Conservation (phyloP, 2,329 filamentous ascomycete genomes). For the Podosphaera fusca region DNA sequence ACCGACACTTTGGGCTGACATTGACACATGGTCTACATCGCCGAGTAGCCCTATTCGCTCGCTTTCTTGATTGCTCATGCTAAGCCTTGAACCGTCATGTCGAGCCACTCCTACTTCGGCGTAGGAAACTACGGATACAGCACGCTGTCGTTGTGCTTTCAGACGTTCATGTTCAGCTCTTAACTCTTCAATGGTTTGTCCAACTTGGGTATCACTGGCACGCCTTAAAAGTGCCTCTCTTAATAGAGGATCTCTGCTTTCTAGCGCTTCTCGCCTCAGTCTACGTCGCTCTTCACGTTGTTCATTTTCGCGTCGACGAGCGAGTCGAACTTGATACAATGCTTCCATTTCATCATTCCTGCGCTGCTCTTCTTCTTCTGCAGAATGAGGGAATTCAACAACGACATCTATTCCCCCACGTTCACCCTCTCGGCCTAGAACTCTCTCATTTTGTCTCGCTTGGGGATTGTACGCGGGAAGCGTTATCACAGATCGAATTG, state of each 20-base stretch:
- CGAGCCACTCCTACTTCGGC: constrained; percentile 52
- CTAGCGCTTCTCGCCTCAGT: constrained; percentile 46
- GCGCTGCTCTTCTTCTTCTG: constrained; percentile 52
- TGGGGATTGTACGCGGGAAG: constrained; percentile 62
- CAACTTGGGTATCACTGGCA: constrained; percentile 13
- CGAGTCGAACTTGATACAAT: constrained; percentile 67
- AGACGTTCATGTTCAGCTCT: constrained; percentile 31
- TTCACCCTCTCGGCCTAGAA: constrained; percentile 76
- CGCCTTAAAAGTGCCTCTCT: constrained; percentile 32
- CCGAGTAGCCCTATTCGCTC: constrained; percentile 49
- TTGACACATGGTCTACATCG: constrained; percentile 31
- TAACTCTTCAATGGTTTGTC: constrained; percentile 34
- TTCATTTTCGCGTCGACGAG: constrained; percentile 49
- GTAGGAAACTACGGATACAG: constrained; percentile 56
- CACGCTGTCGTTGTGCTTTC: constrained; percentile 36
- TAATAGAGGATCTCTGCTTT: constrained; percentile 42
- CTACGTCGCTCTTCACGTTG: constrained; percentile 58
- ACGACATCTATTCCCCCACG: constrained; percentile 79
- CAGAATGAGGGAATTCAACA: constrained; percentile 59
- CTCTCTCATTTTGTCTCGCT: constrained; percentile 52
- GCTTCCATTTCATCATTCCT: constrained; percentile 84
- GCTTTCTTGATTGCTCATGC: constrained; percentile 50
- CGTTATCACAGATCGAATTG: constrained; percentile 82
- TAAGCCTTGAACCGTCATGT: constrained; percentile 53
- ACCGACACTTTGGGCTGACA: constrained; percentile 19